phyloP scores from a whole-genome alignment of 1,139 yeast genomes.

The Yamadazyma buinensis region DNA sequence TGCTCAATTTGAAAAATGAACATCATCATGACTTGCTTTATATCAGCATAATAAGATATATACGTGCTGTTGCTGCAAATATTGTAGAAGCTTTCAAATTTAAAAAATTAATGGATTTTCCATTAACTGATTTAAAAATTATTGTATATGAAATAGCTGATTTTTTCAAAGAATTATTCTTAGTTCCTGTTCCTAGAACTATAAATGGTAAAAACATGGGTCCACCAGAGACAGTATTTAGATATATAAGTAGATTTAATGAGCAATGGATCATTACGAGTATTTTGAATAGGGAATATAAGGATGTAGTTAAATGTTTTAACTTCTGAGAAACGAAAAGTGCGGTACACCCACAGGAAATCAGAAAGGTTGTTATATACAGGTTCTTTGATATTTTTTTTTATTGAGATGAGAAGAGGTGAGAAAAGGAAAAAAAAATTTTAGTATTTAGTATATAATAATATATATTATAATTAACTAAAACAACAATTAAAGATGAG shows the following conservation, averaged over 20 bases:
- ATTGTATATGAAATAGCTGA: constrained; percentile 12
- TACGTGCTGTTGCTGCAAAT: no score
- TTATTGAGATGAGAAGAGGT: constrained; percentile 3
- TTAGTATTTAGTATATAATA: constrained; percentile 1
- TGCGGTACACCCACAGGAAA: no score
- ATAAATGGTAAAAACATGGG: no score
- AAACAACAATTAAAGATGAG: constrained; percentile 10
- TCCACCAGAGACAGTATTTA: neutral
- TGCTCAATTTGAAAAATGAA: constrained; percentile 10
- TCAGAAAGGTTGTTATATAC: no score
- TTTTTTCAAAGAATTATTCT: constrained; percentile 11
- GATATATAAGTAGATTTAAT: constrained; percentile 12
- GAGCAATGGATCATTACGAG: constrained; percentile 15
- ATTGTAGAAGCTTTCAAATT: no score
- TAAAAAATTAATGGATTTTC: constrained; percentile 6
- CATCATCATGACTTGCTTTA: no score
- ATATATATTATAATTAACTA: no score
- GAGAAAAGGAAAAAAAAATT: constrained; percentile 7
- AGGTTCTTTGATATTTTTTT: neutral
- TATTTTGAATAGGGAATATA: constrained; percentile 8
- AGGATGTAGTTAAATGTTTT: neutral
- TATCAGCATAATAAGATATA: no score
- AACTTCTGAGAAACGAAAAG: no score
- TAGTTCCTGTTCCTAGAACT: constrained; percentile 8
- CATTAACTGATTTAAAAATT: constrained; percentile 14